A percentile compares a stretch with the other conserved stretches of the same genome.
Conservation (phyloP, 257 asterid species). For the Solanum appendiculatum region DNA sequence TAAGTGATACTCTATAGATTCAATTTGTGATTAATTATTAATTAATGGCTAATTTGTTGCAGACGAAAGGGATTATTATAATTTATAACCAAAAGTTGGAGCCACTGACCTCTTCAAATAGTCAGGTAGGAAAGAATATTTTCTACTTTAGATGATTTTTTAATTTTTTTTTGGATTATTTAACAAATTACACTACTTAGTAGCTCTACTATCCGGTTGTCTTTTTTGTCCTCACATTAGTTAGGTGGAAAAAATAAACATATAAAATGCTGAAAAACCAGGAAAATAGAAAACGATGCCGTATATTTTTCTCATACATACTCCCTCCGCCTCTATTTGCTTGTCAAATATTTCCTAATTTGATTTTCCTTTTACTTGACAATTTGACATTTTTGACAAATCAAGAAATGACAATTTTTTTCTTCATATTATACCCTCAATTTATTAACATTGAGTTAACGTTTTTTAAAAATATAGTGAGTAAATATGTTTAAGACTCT, state of each 20-base stretch:
- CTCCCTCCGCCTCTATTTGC: too few species aligned
- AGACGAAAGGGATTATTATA: not conserved
- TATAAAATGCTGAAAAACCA: not conserved
- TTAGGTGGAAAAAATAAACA: not conserved
- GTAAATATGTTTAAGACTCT: too few species aligned
- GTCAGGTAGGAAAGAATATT: not conserved
- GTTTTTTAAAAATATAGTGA: too few species aligned
- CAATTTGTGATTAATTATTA: not conserved
- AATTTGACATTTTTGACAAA: too few species aligned
- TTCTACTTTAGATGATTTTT: not conserved
- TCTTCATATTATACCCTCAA: too few species aligned
- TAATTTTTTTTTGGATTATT: not conserved
- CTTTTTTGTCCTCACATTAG: not conserved
- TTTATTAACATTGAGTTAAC: too few species aligned
- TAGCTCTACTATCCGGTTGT: not conserved
- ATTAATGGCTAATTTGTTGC: not conserved
- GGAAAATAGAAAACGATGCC: not conserved
- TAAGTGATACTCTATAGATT: not conserved
- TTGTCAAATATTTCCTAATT: too few species aligned
- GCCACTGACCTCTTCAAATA: not conserved
- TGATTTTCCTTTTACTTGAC: too few species aligned
- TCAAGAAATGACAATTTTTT: too few species aligned
- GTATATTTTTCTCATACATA: not conserved
- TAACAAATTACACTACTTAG: not conserved
- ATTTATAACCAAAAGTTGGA: not conserved